Conservation (phyloP, 495 filamentous ascomycete genomes). For the Hypoxylon fuscum region DNA sequence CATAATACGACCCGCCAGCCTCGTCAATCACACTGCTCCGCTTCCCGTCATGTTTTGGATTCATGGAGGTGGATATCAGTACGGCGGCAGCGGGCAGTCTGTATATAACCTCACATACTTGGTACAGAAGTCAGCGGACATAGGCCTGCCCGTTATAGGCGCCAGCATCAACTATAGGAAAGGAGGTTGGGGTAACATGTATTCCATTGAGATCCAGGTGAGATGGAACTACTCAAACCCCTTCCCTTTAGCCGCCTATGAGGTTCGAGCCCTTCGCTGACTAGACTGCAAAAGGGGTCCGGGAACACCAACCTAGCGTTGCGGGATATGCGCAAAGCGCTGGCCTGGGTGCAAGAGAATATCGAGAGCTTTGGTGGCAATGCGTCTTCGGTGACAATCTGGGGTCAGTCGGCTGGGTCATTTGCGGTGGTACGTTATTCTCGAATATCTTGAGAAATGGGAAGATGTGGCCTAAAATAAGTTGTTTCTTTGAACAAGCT, state of each 20-base stretch:
- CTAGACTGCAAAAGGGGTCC: slow-evolving; percentile 30
- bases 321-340: slow-evolving; percentile 62
- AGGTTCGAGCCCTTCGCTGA: neutral
- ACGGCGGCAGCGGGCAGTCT: slow-evolving; percentile 64
- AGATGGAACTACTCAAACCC: neutral
- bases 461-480: too few relatives aligned
- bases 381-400: slow-evolving; percentile 51
- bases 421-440: slow-evolving; percentile 45
- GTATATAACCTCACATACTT: slow-evolving; percentile 57
- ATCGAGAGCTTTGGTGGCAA: slow-evolving; percentile 66
- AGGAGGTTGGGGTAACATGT: slow-evolving; percentile 58
- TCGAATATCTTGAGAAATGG: neutral
- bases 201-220: slow-evolving; percentile 54
- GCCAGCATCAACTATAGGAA: slow-evolving; percentile 56
- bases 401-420: slow-evolving; percentile 50
- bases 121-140: slow-evolving; percentile 54
- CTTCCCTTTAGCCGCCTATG: neutral
- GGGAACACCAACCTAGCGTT: slow-evolving; percentile 52
- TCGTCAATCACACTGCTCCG: neutral
- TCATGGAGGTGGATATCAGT: slow-evolving; percentile 71
- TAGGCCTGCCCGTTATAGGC: slow-evolving; percentile 57
- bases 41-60: slow-evolving; percentile 75
- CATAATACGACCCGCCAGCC: slow-evolving; percentile 65
- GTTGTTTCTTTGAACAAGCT: too few relatives aligned
- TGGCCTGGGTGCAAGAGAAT: slow-evolving; percentile 67